phyloP scores from a whole-genome alignment of 2,329 filamentous ascomycete species.

The Ramularia endophylla region DNA sequence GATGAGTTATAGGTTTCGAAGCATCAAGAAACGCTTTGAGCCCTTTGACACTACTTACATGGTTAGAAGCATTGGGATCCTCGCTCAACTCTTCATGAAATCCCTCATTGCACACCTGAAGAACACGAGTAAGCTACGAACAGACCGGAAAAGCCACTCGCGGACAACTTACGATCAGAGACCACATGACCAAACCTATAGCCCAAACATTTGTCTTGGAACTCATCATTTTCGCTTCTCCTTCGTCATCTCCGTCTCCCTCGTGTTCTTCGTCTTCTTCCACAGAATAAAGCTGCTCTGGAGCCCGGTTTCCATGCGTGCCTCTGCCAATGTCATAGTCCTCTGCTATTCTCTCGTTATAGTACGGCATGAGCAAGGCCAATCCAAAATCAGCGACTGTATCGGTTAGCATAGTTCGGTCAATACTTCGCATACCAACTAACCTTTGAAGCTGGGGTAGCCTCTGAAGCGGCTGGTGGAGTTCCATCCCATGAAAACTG shows the following conservation, averaged over 20 bases:
- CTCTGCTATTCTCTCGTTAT: background rate
- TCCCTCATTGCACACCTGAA: background rate
- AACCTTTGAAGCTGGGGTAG: background rate
- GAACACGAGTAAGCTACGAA: no score
- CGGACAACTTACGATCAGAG: background rate
- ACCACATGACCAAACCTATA: background rate
- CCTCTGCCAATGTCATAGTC: background rate
- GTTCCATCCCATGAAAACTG: background rate
- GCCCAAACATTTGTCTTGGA: background rate
- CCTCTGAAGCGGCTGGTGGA: background rate
- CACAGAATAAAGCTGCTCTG: background rate
- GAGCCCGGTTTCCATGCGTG: background rate
- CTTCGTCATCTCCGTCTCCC: background rate
- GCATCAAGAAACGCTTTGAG: no score
- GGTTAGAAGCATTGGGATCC: no score
- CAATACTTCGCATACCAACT: background rate
- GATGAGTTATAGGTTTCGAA: no score
- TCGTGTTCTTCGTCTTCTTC: background rate
- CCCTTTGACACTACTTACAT: no score
- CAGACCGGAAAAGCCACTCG: no score
- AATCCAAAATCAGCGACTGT: constrained; percentile 1
- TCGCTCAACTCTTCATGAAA: no score
- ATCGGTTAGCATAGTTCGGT: background rate
- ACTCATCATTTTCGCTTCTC: background rate
- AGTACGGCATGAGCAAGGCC: background rate